These are phyloP conservation scores for Ceratocystis huliohia DNA, from an alignment of 2,329 filamentous ascomycete genomes.

Conservation along the genomic window DNA sequence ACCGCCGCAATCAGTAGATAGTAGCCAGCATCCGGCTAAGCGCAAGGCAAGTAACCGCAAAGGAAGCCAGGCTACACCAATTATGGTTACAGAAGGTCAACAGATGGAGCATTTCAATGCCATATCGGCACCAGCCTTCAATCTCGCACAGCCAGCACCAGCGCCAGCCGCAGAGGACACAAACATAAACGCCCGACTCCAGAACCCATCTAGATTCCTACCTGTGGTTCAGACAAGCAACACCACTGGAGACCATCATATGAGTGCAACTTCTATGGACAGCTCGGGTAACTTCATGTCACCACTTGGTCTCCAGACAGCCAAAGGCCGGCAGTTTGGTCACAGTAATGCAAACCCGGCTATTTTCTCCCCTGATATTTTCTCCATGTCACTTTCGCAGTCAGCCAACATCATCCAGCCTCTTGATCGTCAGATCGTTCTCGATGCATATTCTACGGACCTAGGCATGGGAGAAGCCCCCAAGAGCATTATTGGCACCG, in stretches of 20 bases:
- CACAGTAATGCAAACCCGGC: conserved; percentile 23
- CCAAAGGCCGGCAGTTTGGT: conserved; percentile 3
- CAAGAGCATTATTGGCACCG: conserved; percentile 31
- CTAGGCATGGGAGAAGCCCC: conserved; percentile 29
- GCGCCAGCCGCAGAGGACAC: conserved; percentile 23
- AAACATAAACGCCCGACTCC: conserved; percentile 20
- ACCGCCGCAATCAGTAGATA: conserved; percentile 44
- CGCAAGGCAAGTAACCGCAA: conserved; percentile 26
- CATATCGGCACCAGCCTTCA: conserved; percentile 22
- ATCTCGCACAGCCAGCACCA: conserved; percentile 21
- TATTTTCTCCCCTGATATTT: conserved; percentile 41
- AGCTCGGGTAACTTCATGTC: conserved; percentile 2
- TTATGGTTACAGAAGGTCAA: neutral
- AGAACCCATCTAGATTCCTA: neutral
- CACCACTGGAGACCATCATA: conserved; percentile 28
- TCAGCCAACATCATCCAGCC: conserved; percentile 48
- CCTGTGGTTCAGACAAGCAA: neutral
- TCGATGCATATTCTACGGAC: conserved; percentile 54
- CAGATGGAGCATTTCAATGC: conserved; percentile 2
- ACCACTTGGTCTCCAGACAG: conserved; percentile 10
- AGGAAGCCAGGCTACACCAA: neutral
- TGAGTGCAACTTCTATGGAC: conserved; percentile 31
- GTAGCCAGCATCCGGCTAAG: conserved; percentile 25
- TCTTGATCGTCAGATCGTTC: conserved; percentile 63
- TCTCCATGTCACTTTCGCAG: conserved; percentile 40